A percentile compares a stretch with the other conserved stretches of the same genome.
phyloP scores from a whole-genome alignment of 352 stramenopile genomes.

The Plasmopara halstedii region DNA sequence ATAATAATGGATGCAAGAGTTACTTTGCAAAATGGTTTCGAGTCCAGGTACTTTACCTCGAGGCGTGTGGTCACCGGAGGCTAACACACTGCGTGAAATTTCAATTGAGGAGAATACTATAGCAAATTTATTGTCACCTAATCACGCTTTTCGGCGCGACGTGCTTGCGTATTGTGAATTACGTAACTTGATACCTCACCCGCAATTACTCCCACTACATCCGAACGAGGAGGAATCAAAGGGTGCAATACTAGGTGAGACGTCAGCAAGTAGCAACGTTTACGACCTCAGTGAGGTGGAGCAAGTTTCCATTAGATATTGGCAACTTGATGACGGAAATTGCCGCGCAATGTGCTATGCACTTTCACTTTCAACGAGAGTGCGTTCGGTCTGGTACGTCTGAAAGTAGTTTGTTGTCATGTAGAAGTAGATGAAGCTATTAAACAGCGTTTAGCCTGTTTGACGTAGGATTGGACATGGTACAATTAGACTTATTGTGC shows the following conservation, averaged over 20 bases:
- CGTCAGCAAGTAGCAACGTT: constrained; percentile 7
- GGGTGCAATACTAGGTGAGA: constrained; percentile 22
- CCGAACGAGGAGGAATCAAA: constrained; percentile 49
- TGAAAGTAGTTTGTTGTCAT: not conserved
- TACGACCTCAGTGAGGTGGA: constrained; percentile 65
- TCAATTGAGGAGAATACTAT: constrained; percentile 10
- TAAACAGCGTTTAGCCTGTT: constrained; percentile 35
- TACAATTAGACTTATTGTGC: constrained; percentile 47
- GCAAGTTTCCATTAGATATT: constrained; percentile 47
- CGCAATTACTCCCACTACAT: constrained; percentile 52
- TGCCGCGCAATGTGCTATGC: constrained; percentile 48
- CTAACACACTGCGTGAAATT: constrained; percentile 30
- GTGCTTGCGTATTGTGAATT: constrained; percentile 54
- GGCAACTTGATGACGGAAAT: constrained; percentile 57
- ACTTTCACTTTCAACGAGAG: constrained; percentile 29
- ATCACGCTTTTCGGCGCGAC: constrained; percentile 45
- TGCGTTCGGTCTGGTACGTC: constrained; percentile 50
- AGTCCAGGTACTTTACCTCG: not conserved
- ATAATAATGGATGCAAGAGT: too few species aligned
- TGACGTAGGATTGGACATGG: constrained; percentile 39
- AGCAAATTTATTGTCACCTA: constrained; percentile 7
- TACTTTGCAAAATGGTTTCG: not conserved
- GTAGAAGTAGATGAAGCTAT: too few species aligned
- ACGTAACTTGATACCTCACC: constrained; percentile 45
- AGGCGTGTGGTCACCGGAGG: constrained; percentile 1